phyloP scores from a whole-genome alignment of 768 basidiomycete genomes.

The Lactifluus pinguis region DNA sequence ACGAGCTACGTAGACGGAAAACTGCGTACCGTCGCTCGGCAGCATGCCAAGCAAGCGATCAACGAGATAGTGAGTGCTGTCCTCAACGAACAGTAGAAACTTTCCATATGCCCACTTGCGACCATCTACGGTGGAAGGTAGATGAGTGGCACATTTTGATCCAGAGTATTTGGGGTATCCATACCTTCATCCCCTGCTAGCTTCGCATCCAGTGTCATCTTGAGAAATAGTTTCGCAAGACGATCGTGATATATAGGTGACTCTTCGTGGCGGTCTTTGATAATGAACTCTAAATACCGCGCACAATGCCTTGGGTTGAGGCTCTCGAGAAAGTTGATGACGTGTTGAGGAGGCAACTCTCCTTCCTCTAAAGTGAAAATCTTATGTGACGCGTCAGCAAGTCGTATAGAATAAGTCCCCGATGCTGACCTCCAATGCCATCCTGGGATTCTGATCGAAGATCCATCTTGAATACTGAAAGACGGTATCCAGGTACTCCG shows the following conservation, averaged over 20 bases:
- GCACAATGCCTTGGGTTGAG: constrained; percentile 62
- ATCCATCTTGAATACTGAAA: constrained; percentile 82
- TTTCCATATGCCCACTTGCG: constrained; percentile 50
- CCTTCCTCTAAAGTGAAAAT: constrained; percentile 95
- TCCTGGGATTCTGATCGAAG: constrained; percentile 60
- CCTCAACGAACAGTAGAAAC: constrained; percentile 68
- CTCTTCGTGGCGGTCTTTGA: constrained; percentile 63
- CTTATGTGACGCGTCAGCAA: constrained; percentile 30
- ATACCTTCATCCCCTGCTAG: constrained; percentile 50
- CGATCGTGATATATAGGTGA: constrained; percentile 74
- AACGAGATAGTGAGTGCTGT: constrained; percentile 57
- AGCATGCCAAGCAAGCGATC: constrained; percentile 77
- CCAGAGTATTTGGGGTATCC: constrained; percentile 7
- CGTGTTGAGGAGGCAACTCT: constrained; percentile 70
- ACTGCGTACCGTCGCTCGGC: constrained; percentile 62
- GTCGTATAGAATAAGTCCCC: not conserved
- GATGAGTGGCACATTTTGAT: not conserved
- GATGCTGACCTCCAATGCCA: constrained; percentile 60
- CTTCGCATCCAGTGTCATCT: constrained; percentile 51
- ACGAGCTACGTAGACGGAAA: not conserved
- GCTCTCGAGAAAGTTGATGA: constrained; percentile 69
- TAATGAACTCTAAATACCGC: constrained; percentile 79
- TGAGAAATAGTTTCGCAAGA: constrained; percentile 79
- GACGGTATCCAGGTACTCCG: constrained; percentile 71
- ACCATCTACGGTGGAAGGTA: constrained; percentile 31